Conservation (phyloP, 2,329 filamentous ascomycete species). For the Phoma herbarum region DNA sequence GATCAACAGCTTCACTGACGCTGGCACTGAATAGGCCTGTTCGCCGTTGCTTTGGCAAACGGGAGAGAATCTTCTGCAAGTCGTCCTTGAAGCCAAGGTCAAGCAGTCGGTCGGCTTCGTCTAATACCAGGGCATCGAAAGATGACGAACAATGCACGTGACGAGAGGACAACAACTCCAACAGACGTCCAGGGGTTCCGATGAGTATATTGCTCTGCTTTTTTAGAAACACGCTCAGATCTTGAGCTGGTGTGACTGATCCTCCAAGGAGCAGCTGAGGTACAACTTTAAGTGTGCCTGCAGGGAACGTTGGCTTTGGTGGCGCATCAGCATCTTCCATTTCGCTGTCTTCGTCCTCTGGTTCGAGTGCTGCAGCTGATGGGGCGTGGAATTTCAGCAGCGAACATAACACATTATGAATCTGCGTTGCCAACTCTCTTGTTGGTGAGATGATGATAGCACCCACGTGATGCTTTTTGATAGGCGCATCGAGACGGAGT, state of each 20-base stretch:
- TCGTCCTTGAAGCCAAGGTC: constrained; percentile 95
- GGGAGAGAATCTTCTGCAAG: constrained; percentile 81
- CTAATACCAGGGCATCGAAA: constrained; percentile 90
- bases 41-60: constrained; percentile 88
- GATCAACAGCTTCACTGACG: constrained; percentile 92
- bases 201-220: constrained; percentile 88
- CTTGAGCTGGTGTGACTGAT: constrained; percentile 80
- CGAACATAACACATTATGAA: constrained; percentile 79
- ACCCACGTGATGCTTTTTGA: constrained; percentile 88
- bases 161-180: constrained; percentile 85
- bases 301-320: constrained; percentile 53
- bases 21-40: constrained; percentile 95
- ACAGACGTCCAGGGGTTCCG: constrained; percentile 86
- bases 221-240: constrained; percentile 84
- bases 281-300: constrained; percentile 68
- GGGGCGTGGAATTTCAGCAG: constrained; percentile 84
- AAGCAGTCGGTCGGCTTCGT: constrained; percentile 91
- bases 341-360: constrained; percentile 55
- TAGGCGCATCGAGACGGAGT: constrained; percentile 78
- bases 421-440: constrained; percentile 90
- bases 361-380: constrained; percentile 74
- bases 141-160: constrained; percentile 88
- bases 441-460: constrained; percentile 94
- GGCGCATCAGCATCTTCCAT: constrained; percentile 52
- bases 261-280: constrained; percentile 85